phyloP scores from a whole-genome alignment of 2,329 filamentous ascomycete species.

The Hymenoscyphus fructigenus region DNA sequence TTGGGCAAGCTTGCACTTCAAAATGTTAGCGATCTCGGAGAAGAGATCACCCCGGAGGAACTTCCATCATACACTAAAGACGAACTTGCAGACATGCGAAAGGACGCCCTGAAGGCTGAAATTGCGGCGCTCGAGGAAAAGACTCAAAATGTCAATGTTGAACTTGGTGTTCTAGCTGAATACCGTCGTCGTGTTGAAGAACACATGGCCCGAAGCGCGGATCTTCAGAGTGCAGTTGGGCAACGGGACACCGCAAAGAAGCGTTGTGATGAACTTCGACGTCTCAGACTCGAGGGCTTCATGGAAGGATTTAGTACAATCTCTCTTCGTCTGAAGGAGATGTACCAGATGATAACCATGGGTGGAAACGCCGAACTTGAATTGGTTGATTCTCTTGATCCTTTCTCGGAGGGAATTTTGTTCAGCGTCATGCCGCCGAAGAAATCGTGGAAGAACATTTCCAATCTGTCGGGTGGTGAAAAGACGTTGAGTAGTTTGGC shows the following conservation, averaged over 20 bases:
- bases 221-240: conserved; percentile 74
- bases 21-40: conserved; percentile 70
- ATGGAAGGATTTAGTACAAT: conserved; percentile 97
- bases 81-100: conserved; percentile 62
- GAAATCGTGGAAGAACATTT: conserved; percentile 99
- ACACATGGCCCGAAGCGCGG: conserved; percentile 75
- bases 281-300: conserved; percentile 89
- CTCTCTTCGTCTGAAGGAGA: conserved; percentile 92
- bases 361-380: conserved; percentile 97
- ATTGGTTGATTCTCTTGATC: conserved; percentile 92
- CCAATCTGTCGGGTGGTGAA: conserved; percentile 91
- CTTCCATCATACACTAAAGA: conserved; percentile 77
- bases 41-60: conserved; percentile 53
- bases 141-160: conserved; percentile 82
- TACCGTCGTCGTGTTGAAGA: conserved; percentile 86
- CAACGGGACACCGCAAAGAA: conserved; percentile 86
- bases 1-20: conserved; percentile 79
- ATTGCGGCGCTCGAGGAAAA: conserved; percentile 69
- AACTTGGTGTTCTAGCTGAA: conserved; percentile 83
- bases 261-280: conserved; percentile 86
- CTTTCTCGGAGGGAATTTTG: conserved; percentile 93
- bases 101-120: conserved; percentile 65
- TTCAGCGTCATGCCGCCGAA: conserved; percentile 99
- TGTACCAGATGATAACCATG: conserved; percentile 99
- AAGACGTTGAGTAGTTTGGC: conserved; percentile 94